Percentiles rank a stretch among this genome's conserved stretches.
These are phyloP conservation scores for Epichloe baconii DNA, from an alignment of 2,329 filamentous ascomycete genomes.

Conservation along the genomic window DNA sequence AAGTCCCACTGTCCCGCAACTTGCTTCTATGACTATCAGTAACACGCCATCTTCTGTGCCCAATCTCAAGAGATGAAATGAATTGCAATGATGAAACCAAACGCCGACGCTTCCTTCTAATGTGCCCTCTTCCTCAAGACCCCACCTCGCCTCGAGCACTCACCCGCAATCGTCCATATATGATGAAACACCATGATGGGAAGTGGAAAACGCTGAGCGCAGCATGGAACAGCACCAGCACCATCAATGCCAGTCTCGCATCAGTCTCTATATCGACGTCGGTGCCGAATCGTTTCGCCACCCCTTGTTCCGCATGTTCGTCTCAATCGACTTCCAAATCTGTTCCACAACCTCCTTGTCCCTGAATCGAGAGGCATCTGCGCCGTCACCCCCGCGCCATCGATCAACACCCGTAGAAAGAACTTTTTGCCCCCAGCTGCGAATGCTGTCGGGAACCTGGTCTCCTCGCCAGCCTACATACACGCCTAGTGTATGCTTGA, in stretches of 20 bases:
- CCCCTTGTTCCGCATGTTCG: slow-evolving; percentile 71
- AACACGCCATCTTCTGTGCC: too few relatives aligned
- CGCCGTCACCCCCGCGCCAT: slow-evolving; percentile 46
- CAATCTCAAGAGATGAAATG: too few relatives aligned
- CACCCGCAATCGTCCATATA: background rate
- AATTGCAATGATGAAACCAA: background rate
- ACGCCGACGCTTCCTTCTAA: slow-evolving; percentile 3
- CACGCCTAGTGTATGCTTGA: slow-evolving; percentile 74
- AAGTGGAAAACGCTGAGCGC: too few relatives aligned
- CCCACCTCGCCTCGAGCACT: background rate
- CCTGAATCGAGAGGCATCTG: slow-evolving; percentile 54
- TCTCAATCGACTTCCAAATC: slow-evolving; percentile 84
- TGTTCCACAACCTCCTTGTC: slow-evolving; percentile 87
- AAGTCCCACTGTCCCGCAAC: too few relatives aligned
- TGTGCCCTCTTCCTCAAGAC: background rate
- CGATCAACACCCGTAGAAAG: slow-evolving; percentile 71
- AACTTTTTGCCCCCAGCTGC: slow-evolving; percentile 76
- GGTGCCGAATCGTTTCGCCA: slow-evolving; percentile 66
- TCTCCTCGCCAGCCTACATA: slow-evolving; percentile 90
- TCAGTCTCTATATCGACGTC: slow-evolving; percentile 28
- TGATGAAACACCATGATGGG: too few relatives aligned
- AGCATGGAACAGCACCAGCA: too few relatives aligned
- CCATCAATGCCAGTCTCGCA: background rate
- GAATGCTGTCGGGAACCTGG: slow-evolving; percentile 61
- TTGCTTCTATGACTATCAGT: too few relatives aligned